phyloP scores from a whole-genome alignment of 1,284 basidiomycete genomes.

The Boletus austroedulis region DNA sequence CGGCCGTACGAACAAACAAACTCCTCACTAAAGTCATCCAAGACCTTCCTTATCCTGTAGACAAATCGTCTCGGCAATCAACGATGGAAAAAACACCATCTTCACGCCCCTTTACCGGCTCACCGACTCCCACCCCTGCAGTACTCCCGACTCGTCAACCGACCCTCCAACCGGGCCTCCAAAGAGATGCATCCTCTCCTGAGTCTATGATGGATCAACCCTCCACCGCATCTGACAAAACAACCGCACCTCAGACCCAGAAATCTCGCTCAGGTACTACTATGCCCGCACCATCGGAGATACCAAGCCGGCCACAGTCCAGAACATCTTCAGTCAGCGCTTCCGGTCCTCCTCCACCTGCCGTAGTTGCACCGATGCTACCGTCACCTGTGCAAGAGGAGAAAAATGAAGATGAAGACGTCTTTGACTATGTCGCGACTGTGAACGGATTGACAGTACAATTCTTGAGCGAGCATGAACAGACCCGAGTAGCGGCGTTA shows the following conservation, averaged over 20 bases:
- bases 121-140: conserved; percentile 47
- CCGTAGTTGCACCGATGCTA: conserved; percentile 24
- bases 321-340: conserved; percentile 47
- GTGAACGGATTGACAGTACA: conserved; percentile 92
- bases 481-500: conserved; percentile 91
- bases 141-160: conserved; percentile 47
- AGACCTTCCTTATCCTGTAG: conserved; percentile 69
- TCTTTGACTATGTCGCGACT: conserved; percentile 89
- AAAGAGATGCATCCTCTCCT: conserved; percentile 44
- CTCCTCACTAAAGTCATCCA: conserved; percentile 85
- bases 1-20: conserved; percentile 86
- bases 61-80: conserved; percentile 45
- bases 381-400: conserved; percentile 35
- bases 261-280: conserved; percentile 31
- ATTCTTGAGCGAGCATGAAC: conserved; percentile 94
- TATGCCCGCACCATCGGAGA: conserved; percentile 18
- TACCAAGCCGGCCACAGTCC: conserved; percentile 54
- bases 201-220: conserved; percentile 40
- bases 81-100: conserved; percentile 33
- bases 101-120: conserved; percentile 39
- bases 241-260: conserved; percentile 27
- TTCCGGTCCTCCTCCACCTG: conserved; percentile 21
- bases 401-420: conserved; percentile 57
- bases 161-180: conserved; percentile 39
- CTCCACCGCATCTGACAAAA: conserved; percentile 21